These are phyloP conservation scores for Pisolithus orientalis DNA, from an alignment of 768 basidiomycete species.

Conservation along the genomic window DNA sequence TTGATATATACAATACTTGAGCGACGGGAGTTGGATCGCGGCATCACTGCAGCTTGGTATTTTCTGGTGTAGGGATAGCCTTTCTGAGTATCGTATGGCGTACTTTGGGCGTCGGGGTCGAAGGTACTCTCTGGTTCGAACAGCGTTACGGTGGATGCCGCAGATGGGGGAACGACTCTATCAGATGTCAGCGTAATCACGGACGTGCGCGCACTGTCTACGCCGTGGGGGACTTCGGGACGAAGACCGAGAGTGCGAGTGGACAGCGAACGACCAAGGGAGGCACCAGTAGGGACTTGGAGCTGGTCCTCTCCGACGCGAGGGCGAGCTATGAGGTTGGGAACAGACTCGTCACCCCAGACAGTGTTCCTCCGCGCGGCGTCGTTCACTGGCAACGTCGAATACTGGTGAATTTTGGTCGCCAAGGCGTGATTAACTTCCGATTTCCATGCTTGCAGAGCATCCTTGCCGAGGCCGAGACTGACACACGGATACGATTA, in stretches of 20 bases:
- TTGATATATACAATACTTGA: slow-evolving; percentile 63
- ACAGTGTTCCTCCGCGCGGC: slow-evolving; percentile 42
- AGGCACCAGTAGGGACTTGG: slow-evolving; percentile 9
- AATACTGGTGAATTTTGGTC: slow-evolving; percentile 33
- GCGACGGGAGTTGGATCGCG: slow-evolving; percentile 31
- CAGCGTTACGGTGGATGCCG: slow-evolving; percentile 55
- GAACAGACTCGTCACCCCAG: slow-evolving; percentile 36
- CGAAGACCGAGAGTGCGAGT: slow-evolving; percentile 43
- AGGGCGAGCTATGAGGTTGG: slow-evolving; percentile 27
- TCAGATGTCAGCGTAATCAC: slow-evolving; percentile 35
- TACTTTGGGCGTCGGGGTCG: slow-evolving; percentile 45
- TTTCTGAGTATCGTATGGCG: slow-evolving; percentile 46
- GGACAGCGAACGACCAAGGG: slow-evolving; percentile 33
- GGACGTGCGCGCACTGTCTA: slow-evolving; percentile 49
- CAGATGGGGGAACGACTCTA: slow-evolving; percentile 37
- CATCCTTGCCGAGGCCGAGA: slow-evolving; percentile 57
- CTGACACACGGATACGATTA: slow-evolving; percentile 28
- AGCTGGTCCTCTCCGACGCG: slow-evolving; percentile 28
- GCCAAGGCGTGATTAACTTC: slow-evolving; percentile 51
- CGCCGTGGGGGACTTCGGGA: slow-evolving; percentile 43
- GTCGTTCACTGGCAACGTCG: slow-evolving; percentile 36
- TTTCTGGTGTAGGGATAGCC: slow-evolving; percentile 9
- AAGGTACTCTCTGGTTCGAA: slow-evolving; percentile 38
- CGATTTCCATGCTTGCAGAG: slow-evolving; percentile 47
- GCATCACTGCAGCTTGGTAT: slow-evolving; percentile 14